These are phyloP conservation scores for Dipteronia dyeriana DNA, from an alignment of 345 rosid species.

Conservation along the genomic window DNA sequence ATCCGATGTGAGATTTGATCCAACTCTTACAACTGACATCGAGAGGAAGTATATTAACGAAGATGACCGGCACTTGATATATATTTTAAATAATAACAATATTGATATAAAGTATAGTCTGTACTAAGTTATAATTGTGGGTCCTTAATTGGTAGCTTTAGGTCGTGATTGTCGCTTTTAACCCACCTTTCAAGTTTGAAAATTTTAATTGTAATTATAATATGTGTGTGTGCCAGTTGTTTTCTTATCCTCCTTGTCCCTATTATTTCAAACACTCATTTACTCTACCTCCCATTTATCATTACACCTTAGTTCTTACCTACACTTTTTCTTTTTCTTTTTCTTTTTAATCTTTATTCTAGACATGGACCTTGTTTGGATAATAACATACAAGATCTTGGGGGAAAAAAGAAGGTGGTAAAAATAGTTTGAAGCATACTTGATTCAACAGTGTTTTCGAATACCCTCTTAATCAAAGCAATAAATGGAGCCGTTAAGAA, in stretches of 20 bases:
- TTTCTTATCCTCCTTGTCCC: not conserved
- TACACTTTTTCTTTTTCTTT: not conserved
- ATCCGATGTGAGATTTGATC: too few species aligned
- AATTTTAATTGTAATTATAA: not conserved
- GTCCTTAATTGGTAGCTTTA: not conserved
- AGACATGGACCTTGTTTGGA: not conserved
- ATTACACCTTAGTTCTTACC: not conserved
- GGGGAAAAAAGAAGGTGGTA: too few species aligned
- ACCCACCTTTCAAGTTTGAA: not conserved
- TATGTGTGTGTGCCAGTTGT: not conserved
- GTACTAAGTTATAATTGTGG: not conserved
- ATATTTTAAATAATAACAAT: too few species aligned
- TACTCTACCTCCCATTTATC: not conserved
- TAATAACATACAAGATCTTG: not conserved
- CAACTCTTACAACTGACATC: too few species aligned
- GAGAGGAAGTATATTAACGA: too few species aligned
- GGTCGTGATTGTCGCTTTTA: not conserved
- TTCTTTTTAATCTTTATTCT: not conserved
- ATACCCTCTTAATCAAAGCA: too few species aligned
- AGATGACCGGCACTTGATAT: too few species aligned
- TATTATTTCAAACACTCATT: constrained; percentile 5
- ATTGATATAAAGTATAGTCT: not conserved
- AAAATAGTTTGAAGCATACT: too few species aligned
- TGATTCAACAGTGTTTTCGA: too few species aligned
- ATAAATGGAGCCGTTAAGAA: too few species aligned